Base-by-base conservation (phyloP, 371 early-diverging fungal genomes). In the Mortierella sp. region DNA sequence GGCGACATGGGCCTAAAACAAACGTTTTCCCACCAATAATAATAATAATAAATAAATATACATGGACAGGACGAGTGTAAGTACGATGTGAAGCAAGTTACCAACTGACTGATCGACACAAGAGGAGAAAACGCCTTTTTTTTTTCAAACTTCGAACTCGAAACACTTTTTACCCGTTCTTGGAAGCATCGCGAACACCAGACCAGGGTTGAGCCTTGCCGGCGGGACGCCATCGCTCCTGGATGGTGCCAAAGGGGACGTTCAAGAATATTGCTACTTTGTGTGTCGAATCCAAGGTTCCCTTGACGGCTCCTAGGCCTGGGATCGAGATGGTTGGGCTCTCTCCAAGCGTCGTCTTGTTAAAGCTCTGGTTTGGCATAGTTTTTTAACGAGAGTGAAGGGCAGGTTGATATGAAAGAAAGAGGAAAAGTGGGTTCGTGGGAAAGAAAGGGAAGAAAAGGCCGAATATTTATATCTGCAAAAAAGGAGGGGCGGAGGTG, bases 171-270 rank as follows among this genome's bases (percentile, higher is more conserved):
- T 80, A 80, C 80, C 80, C 80, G 10, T n/a, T 26, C 57, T 46
- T 55, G 14, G 80, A 53, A 21, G 69, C 73, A 44, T 75, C 75
- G 9, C 72, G 75, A 26, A 75, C 24, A 21, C 72, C 73, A n/a
- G 13, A 3, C 80, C 80, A 80, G 5, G 72, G 72, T 6, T 37
- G n/a, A 11, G 76, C 46, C 55, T 75, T 71, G n/a, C 37, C 67
- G 31, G 76, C 80, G 3, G 80, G 72, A 14, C 76, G 71, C 80
- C 79, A 79, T 26, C 79, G 55, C 40, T 74, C 73, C 19, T 11
- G 8, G 13, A 79, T 57, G 3, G 48, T 48, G 19, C 71, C 79
- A 57, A 79, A 79, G 26, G 79, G 74, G 40, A 79, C 55, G 50
- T 71, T 71, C 40, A 74, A 34, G 31, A 79, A 79, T 28, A 37